Base-by-base conservation (phyloP, 768 basidiomycete genomes). In the Hydnum rufescens region DNA sequence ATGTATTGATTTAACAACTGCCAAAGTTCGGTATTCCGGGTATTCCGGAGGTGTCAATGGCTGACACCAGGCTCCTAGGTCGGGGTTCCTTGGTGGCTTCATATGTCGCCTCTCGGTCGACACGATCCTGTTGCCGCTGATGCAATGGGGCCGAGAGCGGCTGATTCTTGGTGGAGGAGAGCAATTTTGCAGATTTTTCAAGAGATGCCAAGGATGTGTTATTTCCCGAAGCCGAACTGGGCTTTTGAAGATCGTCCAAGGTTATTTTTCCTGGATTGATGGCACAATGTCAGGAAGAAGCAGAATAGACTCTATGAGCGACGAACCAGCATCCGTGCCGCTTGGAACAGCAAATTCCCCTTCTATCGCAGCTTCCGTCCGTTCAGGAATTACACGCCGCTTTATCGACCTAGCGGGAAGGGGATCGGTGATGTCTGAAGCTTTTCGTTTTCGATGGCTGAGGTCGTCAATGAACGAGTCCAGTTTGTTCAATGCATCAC, bases 41-140 rank as follows among this genome's bases (percentile, higher is more conserved):
- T n/a, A n/a, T n/a, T n/a, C n/a, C n/a, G n/a, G n/a, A n/a, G n/a
- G n/a, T n/a, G n/a, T n/a, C n/a, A n/a, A n/a, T n/a, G n/a, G n/a
- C n/a, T n/a, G n/a, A n/a, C n/a, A n/a, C n/a, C n/a, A n/a, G n/a
- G n/a, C n/a, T n/a, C n/a, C n/a, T n/a, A n/a, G n/a, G n/a, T n/a
- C n/a, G n/a, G n/a, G n/a, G n/a, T n/a, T n/a, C n/a, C n/a, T n/a
- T n/a, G n/a, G n/a, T n/a, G n/a, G n/a, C n/a, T n/a, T n/a, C 89
- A 62, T 93, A 95, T 0, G 93, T 93, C 4, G 90, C 93, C 62
- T 89, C 80, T 48, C 93, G 79, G 58, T 95, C 88, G 0, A 96
- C 68, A 42, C 84, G 80, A 55, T 95, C 90, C 63, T 95, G 86
- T 0, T 80, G 75, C 30, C 89, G 75, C 22, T 80, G 78, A 5